Percentiles rank a stretch among this genome's conserved stretches.
Conservation (phyloP, 73 alveolate genomes). For the Paramecium pentaurelia region DNA sequence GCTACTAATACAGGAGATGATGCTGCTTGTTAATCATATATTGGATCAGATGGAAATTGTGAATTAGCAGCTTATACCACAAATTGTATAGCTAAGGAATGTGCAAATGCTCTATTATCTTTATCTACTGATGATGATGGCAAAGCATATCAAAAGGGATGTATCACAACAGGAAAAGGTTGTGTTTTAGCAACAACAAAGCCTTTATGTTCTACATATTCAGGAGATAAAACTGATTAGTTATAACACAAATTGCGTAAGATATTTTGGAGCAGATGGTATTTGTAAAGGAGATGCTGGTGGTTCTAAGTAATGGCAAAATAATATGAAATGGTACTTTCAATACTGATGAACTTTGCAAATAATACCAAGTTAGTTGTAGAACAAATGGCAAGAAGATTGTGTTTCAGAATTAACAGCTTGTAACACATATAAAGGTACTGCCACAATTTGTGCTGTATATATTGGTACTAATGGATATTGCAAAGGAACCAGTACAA, state of each 20-base stretch:
- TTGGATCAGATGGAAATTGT: background rate
- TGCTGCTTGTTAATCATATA: background rate
- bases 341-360: background rate
- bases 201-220: background rate
- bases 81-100: background rate
- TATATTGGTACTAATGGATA: background rate
- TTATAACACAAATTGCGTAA: background rate
- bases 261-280: background rate
- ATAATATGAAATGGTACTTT: background rate
- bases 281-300: background rate
- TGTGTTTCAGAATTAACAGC: background rate
- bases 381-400: background rate
- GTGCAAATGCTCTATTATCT: background rate
- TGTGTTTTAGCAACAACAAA: background rate
- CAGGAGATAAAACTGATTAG: too few species aligned
- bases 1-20: background rate
- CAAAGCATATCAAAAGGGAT: background rate
- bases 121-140: background rate
- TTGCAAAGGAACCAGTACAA: background rate
- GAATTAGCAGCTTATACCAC: background rate
- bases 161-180: conserved; percentile 1
- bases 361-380: background rate
- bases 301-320: background rate
- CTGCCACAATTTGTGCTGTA: background rate
- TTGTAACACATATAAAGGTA: background rate